Conservation (phyloP, 441 rosid genomes). For the Mallotus japonicus region DNA sequence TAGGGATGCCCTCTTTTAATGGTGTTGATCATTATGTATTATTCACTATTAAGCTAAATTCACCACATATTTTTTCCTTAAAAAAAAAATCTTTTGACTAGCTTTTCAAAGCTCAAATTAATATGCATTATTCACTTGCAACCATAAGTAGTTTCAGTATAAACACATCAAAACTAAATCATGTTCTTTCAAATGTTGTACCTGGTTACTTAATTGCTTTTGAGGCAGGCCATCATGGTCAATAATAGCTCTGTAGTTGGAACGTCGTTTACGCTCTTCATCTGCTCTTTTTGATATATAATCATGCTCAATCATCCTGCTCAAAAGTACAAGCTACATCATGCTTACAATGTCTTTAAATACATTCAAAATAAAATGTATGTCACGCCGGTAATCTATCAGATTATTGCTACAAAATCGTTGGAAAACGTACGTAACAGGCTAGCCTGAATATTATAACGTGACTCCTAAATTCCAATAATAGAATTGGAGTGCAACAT, state of each 20-base stretch:
- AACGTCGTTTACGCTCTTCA: constrained; percentile 61
- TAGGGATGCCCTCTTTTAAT: no score
- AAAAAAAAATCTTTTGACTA: not conserved
- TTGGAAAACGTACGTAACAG: not conserved
- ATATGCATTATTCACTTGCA: not conserved
- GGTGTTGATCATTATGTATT: not conserved
- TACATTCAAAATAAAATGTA: constrained; percentile 4
- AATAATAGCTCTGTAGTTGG: constrained; percentile 65
- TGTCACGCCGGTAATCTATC: not conserved
- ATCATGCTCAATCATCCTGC: constrained; percentile 63
- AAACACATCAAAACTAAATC: not conserved
- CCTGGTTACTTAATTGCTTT: constrained; percentile 53
- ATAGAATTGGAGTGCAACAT: not conserved
- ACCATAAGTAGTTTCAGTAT: not conserved
- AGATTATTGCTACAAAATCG: not conserved
- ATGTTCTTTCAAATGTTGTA: constrained; percentile 20
- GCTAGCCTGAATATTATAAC: no score
- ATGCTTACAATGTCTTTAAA: constrained; percentile 1
- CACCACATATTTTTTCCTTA: not conserved
- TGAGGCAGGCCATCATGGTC: constrained; percentile 92
- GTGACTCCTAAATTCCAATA: not conserved
- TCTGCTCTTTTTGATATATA: constrained; percentile 58
- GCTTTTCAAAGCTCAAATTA: not conserved
- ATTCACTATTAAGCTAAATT: not conserved
- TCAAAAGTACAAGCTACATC: constrained; percentile 25